Base-by-base conservation (phyloP, 2,329 filamentous ascomycete species). In the Aureobasidium sp. region DNA sequence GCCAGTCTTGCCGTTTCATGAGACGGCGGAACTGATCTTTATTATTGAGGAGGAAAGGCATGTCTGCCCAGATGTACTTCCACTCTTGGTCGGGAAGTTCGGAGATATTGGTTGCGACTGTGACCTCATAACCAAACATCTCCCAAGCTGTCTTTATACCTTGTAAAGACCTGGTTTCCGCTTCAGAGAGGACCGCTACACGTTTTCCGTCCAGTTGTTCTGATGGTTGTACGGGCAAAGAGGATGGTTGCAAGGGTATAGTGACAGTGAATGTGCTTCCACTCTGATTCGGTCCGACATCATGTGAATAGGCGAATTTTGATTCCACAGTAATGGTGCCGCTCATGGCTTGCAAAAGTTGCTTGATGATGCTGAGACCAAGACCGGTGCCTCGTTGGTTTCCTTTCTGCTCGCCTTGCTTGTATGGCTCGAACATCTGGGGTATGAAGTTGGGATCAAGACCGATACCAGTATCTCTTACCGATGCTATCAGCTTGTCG, bases 361-460 rank as follows among this genome's bases (percentile, higher is more conserved):
- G 58, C 30, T 61, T 63, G 34, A 63, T 59, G 36, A 96, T 96
- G 69, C 88, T 91, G 59, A 95, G 73, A 2, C 90, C 90, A 4
- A 95, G 77, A 5, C 90, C 90, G 1, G 90, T 95, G n/a, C 91
- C 90, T 25, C 90, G 90, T 69, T 87, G 67, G 6, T 67, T 67
- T 25, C 69, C 71, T 62, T 69, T 59, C 13, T 67, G 69, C 49
- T 71, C 14, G 63, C 64, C 90, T 72, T 95, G 90, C 0, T 95
- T 88, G 69, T 95, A 95, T 0, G 91, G 91, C 71, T 95, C 90
- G 69, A 95, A 95, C 6, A 95, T 88, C 66, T 86, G 86, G 60
- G 88, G 79, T 66, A 90, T 89, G 73, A 94, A 84, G 65, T 86
- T 78, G 6, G 84, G 81, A 0, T 89, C 84, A 62, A 95, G 93